Percentiles rank a stretch among this genome's conserved stretches.
Conservation (phyloP, 768 basidiomycete species). For the Rhizopogon vesiculosus region DNA sequence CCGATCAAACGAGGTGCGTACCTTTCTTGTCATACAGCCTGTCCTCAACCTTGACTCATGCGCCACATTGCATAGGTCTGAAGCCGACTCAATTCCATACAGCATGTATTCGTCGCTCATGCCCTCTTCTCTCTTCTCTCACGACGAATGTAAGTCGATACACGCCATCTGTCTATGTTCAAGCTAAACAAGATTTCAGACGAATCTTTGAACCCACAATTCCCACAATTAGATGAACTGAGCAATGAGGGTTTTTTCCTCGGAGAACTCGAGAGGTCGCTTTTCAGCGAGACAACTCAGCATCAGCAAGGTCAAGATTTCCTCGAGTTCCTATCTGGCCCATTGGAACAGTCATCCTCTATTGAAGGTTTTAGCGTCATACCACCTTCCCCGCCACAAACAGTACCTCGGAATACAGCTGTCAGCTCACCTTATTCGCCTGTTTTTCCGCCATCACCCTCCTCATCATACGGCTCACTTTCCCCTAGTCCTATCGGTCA, state of each 20-base stretch:
- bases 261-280: neutral
- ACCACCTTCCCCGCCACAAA: neutral
- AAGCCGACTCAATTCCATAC: neutral
- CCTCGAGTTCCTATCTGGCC: conserved; percentile 5
- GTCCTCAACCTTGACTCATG: neutral
- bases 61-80: neutral
- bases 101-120: neutral
- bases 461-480: conserved; percentile 19
- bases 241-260: neutral
- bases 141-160: neutral
- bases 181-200: neutral
- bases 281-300: neutral
- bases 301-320: neutral
- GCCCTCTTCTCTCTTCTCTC: neutral
- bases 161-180: neutral
- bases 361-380: neutral
- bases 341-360: no score
- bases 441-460: conserved; percentile 15
- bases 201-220: neutral
- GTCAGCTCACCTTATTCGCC: neutral
- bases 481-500: conserved; percentile 15
- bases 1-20: neutral
- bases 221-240: neutral
- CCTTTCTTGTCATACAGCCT: neutral
- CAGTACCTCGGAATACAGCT: neutral